These are phyloP conservation scores for Acanthamoeba quina DNA, from an alignment of 208 protist genomes.

Conservation along the genomic window DNA sequence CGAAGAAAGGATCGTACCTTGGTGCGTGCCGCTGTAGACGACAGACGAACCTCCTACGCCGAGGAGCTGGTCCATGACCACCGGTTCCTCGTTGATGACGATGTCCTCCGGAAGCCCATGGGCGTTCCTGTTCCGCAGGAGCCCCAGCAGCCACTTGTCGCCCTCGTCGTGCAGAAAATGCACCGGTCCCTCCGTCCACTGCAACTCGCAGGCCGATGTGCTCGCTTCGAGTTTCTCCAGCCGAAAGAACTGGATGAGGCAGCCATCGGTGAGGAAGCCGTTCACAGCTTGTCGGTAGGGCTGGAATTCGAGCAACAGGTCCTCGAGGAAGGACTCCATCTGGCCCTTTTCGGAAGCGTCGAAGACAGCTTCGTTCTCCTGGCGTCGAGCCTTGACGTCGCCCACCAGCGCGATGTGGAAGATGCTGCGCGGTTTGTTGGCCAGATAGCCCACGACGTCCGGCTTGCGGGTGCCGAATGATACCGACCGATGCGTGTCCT, in stretches of 20 bases:
- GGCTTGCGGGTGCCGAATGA: constrained; percentile 28
- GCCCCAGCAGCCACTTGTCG: constrained; percentile 49
- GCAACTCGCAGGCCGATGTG: not conserved
- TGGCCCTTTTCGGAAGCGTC: constrained; percentile 47
- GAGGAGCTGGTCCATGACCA: constrained; percentile 24
- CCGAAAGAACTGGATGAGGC: constrained; percentile 51
- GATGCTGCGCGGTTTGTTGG: not conserved
- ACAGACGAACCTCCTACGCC: constrained; percentile 23
- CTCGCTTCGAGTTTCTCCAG: not conserved
- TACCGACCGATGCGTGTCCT: not conserved
- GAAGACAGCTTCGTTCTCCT: not conserved
- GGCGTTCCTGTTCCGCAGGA: not conserved
- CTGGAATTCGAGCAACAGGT: constrained; percentile 30
- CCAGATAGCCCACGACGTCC: constrained; percentile 27
- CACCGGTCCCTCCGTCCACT: constrained; percentile 18
- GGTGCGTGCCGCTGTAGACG: not conserved
- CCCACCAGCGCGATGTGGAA: constrained; percentile 50
- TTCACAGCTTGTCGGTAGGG: constrained; percentile 7
- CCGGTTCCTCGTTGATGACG: not conserved
- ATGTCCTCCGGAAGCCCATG: constrained; percentile 3
- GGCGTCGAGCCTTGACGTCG: constrained; percentile 20
- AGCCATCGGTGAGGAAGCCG: constrained; percentile 54
- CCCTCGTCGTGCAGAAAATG: not conserved
- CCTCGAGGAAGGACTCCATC: constrained; percentile 37
- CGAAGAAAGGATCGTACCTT: constrained; percentile 1